Conservation (phyloP, 768 basidiomycete species). For the Lentinula aciculospora region DNA sequence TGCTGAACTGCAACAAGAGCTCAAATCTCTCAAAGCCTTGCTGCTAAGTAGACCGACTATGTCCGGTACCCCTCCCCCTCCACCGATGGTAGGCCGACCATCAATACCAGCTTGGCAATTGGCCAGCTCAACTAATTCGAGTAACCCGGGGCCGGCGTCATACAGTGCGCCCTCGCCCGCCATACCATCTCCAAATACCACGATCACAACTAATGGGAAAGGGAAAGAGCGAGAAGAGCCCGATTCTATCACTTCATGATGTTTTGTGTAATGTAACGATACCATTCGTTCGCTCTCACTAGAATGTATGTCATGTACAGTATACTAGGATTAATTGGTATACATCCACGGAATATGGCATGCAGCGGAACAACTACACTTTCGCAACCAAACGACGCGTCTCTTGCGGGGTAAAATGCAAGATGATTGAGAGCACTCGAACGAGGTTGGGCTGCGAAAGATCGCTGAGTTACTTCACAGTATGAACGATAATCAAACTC, state of each 20-base stretch:
- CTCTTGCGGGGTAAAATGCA: conserved; percentile 94
- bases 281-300: background rate
- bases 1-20: conserved; percentile 84
- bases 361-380: conserved; percentile 52
- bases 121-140: conserved; percentile 26
- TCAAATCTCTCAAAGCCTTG: conserved; percentile 90
- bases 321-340: background rate
- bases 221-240: conserved; percentile 47
- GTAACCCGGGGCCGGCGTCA: conserved; percentile 8
- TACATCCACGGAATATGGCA: background rate
- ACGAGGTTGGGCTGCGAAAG: conserved; percentile 74
- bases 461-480: conserved; percentile 3
- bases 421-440: conserved; percentile 84
- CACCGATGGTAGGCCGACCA: conserved; percentile 52
- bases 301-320: background rate
- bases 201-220: conserved; percentile 37
- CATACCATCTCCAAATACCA: conserved; percentile 11
- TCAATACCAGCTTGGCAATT: conserved; percentile 93
- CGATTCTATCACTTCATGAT: conserved; percentile 4
- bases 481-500: conserved; percentile 22
- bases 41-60: conserved; percentile 62
- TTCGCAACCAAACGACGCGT: conserved; percentile 85
- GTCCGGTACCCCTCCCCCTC: conserved; percentile 44
- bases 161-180: conserved; percentile 12
- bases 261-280: background rate